Evolutionary conservation across 805 yeast genomes (phyloP).

Genomic region (Myxozyma vanderwaltii): DNA sequence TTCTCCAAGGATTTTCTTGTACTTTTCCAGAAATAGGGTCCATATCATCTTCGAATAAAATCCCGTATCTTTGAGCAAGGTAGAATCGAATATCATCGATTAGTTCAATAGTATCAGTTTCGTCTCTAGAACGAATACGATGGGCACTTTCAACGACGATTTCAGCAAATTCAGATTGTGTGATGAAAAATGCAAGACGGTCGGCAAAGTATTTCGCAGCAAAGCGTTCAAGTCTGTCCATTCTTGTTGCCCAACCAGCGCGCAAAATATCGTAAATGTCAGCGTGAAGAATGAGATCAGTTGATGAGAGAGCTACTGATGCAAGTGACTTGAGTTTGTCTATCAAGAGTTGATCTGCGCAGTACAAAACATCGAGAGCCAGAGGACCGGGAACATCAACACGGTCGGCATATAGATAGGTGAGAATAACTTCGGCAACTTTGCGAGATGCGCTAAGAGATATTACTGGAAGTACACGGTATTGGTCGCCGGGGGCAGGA

Average conservation of each 20-base stretch:
- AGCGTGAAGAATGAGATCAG: slow-evolving; percentile 32
- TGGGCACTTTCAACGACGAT: slow-evolving; percentile 53
- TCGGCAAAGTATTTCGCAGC: slow-evolving; percentile 62
- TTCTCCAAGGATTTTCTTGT: slow-evolving; percentile 36
- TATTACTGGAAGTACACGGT: slow-evolving; percentile 37
- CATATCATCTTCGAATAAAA: slow-evolving; percentile 37
- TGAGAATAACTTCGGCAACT: slow-evolving; percentile 55
- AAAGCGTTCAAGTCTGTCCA: slow-evolving; percentile 65
- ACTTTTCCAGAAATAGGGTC: slow-evolving; percentile 28
- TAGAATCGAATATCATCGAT: slow-evolving; percentile 76
- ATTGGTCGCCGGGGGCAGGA: slow-evolving; percentile 25
- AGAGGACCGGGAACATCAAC: slow-evolving; percentile 52
- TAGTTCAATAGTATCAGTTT: slow-evolving; percentile 77
- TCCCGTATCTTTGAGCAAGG: slow-evolving; percentile 47
- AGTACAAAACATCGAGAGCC: slow-evolving; percentile 58
- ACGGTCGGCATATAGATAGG: slow-evolving; percentile 63
- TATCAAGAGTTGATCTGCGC: slow-evolving; percentile 56
- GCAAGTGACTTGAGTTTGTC: slow-evolving; percentile 70
- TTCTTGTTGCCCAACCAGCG: slow-evolving; percentile 67
- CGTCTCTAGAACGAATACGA: slow-evolving; percentile 62
- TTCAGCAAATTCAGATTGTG: slow-evolving; percentile 46
- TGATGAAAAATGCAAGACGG: slow-evolving; percentile 47
- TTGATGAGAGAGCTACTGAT: slow-evolving; percentile 46
- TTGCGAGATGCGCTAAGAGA: slow-evolving; percentile 41
- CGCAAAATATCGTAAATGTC: slow-evolving; percentile 59